phyloP scores from a whole-genome alignment of 225 moss, liverwort and hornwort species.

The Neckera pumila region DNA sequence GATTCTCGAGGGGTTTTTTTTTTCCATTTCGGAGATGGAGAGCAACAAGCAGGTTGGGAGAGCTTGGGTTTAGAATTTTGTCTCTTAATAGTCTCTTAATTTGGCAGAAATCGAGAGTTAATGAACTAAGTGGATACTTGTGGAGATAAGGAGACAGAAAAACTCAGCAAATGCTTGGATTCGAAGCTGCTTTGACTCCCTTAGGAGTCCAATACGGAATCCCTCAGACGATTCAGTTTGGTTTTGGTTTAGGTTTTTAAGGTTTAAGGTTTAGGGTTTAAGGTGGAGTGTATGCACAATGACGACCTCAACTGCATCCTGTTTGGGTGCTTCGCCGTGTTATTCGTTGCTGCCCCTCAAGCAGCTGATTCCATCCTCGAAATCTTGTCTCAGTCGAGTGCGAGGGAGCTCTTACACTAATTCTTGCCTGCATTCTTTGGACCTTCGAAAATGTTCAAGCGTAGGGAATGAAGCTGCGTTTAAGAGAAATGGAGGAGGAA shows the following conservation, averaged over 20 bases:
- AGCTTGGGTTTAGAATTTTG: neutral
- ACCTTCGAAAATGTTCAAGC: neutral
- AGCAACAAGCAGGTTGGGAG: neutral
- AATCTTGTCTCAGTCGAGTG: neutral
- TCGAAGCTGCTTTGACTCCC: neutral
- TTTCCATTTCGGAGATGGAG: neutral
- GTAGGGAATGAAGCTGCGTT: neutral
- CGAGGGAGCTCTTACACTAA: neutral
- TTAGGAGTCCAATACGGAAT: neutral
- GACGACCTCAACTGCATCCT: constrained; percentile 11
- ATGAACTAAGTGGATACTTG: neutral
- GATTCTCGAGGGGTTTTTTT: neutral
- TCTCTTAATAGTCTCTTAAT: neutral
- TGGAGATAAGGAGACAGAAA: neutral
- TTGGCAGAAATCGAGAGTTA: neutral
- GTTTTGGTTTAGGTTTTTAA: neutral
- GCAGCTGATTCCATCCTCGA: constrained; percentile 11
- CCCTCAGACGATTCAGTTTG: neutral
- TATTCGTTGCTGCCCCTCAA: constrained; percentile 4
- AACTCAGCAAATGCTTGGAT: neutral
- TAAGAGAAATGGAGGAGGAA: neutral
- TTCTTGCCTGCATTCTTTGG: neutral
- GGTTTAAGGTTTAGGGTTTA: constrained; percentile 10
- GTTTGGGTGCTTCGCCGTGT: constrained; percentile 2
- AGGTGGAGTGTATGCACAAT: neutral